A percentile compares a stretch with the other conserved stretches of the same genome.
Evolutionary conservation across 306 rosid genomes (phyloP).

Genomic region (Begonia fuchsioides): DNA sequence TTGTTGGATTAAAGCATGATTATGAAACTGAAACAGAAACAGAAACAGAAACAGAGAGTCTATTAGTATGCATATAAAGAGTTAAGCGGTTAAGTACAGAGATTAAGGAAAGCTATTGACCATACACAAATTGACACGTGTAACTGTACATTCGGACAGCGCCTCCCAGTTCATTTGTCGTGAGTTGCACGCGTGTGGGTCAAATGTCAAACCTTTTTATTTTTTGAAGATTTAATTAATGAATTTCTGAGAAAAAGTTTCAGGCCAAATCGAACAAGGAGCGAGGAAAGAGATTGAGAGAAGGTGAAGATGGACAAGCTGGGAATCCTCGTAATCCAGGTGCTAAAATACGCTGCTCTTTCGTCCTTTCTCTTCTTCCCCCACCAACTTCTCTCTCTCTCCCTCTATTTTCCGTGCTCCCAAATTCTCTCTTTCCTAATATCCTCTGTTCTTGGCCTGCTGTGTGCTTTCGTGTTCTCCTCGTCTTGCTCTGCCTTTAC

Average conservation of each 20-base stretch:
- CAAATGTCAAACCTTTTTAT: constrained; percentile 28
- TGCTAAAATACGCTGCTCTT: constrained; percentile 24
- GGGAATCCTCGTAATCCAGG: constrained; percentile 33
- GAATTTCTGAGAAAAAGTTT: neutral
- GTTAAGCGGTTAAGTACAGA: too few species aligned
- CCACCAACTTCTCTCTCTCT: constrained; percentile 4
- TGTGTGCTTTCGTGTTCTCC: constrained; percentile 51
- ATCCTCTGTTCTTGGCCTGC: constrained; percentile 1
- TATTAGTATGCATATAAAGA: too few species aligned
- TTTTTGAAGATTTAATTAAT: neutral
- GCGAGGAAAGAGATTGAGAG: neutral
- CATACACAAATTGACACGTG: constrained; percentile 28
- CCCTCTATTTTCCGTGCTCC: too few species aligned
- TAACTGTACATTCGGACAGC: constrained; percentile 2
- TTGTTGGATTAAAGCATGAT: too few species aligned
- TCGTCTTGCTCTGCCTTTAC: constrained; percentile 21
- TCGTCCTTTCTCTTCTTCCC: constrained; percentile 5
- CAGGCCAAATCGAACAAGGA: neutral
- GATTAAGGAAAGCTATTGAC: constrained; percentile 11
- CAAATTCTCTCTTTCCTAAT: too few species aligned
- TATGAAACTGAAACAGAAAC: neutral
- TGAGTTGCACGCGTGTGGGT: constrained; percentile 67
- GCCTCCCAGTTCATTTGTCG: constrained; percentile 36
- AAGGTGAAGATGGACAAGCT: constrained; percentile 3
- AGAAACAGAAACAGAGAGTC: too few species aligned